Evolutionary conservation across 352 stramenopile genomes (phyloP).

Genomic region (Blastocystis sp.): DNA sequence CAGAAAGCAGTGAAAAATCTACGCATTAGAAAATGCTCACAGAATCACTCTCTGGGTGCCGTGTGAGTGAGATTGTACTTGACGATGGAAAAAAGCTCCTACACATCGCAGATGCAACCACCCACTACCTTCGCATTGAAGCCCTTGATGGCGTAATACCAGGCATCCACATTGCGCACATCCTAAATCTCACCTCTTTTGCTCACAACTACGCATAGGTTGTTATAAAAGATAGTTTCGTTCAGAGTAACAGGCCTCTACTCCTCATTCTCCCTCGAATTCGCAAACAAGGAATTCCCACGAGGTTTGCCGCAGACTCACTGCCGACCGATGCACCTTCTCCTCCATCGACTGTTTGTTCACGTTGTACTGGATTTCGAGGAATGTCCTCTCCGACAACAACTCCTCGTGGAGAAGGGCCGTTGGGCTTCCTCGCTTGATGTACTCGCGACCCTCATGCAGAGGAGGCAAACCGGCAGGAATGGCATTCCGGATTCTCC

Average conservation of each 20-base stretch:
- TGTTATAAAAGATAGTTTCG: conserved; percentile 41
- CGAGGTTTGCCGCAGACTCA: neutral
- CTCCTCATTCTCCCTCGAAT: neutral
- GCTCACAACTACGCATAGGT: neutral
- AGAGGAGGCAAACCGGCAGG: neutral
- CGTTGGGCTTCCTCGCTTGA: neutral
- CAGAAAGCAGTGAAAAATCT: neutral
- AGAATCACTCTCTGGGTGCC: neutral
- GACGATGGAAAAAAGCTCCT: neutral
- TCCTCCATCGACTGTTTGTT: neutral
- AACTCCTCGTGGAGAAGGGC: neutral
- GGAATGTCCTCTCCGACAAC: neutral
- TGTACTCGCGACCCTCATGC: neutral
- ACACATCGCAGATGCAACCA: neutral
- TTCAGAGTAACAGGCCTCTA: conserved; percentile 28
- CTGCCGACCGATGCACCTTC: neutral
- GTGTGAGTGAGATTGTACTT: neutral
- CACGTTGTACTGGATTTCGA: neutral
- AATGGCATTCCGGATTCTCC: neutral
- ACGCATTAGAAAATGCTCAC: neutral
- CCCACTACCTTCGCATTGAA: conserved; percentile 7
- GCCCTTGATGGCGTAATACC: conserved; percentile 30
- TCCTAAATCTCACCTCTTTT: neutral
- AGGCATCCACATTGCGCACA: conserved; percentile 20
- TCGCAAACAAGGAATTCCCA: neutral